A percentile compares a stretch with the other conserved stretches of the same genome.
Conservation (phyloP, 2,329 filamentous ascomycete species). For the Scedosporium apiospermum region DNA sequence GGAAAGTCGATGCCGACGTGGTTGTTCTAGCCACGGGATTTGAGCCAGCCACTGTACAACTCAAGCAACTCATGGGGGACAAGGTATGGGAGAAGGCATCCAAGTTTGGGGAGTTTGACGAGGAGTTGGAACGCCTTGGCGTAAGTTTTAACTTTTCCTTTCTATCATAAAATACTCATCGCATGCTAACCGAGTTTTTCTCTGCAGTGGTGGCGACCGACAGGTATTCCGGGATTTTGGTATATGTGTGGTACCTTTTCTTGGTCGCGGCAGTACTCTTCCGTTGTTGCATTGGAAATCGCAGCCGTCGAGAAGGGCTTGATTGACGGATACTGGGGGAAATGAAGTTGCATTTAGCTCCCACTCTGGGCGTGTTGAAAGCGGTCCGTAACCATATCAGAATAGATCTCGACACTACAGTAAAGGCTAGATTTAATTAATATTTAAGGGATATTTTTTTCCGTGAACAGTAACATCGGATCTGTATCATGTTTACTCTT, state of each 20-base stretch:
- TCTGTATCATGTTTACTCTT: too few relatives aligned
- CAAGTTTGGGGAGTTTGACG: slow-evolving; percentile 27
- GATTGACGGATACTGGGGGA: slow-evolving; percentile 3
- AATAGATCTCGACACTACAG: too few relatives aligned
- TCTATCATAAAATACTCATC: not conserved
- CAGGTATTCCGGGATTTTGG: slow-evolving; percentile 27
- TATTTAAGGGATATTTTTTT: too few relatives aligned
- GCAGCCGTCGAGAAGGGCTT: slow-evolving; percentile 21
- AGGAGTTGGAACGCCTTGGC: slow-evolving; percentile 18
- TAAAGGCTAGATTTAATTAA: too few relatives aligned
- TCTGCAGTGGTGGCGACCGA: slow-evolving; percentile 25
- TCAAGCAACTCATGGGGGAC: slow-evolving; percentile 25
- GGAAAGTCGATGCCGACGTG: slow-evolving; percentile 26
- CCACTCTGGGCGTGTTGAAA: too few relatives aligned
- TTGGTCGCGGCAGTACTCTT: slow-evolving; percentile 23
- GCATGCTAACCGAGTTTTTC: slow-evolving; percentile 5
- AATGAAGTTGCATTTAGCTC: not conserved
- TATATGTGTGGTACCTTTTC: slow-evolving; percentile 27
- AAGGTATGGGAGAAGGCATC: slow-evolving; percentile 21
- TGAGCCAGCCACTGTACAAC: slow-evolving; percentile 25
- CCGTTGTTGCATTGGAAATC: slow-evolving; percentile 28
- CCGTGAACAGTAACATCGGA: too few relatives aligned
- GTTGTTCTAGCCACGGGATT: slow-evolving; percentile 33
- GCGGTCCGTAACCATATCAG: too few relatives aligned
- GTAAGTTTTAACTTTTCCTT: slow-evolving; percentile 12